Base-by-base conservation (phyloP, 805 yeast species). In the Ogataea chonburiensis region DNA sequence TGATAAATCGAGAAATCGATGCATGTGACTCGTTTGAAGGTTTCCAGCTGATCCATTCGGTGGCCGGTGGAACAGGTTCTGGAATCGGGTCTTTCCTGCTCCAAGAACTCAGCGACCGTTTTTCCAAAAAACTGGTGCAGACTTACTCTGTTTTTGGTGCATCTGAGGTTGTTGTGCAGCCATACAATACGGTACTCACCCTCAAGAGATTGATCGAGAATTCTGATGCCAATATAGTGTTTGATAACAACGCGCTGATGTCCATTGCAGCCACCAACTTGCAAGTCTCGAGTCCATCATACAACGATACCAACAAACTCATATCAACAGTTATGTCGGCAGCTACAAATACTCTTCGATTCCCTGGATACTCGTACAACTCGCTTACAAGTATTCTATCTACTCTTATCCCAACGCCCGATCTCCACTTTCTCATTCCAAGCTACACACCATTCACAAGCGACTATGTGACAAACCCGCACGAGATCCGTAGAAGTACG, bases 51-150 rank as follows among this genome's bases (percentile, higher is more conserved):
- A 60, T 89, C 34, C 98, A 93, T 61, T 84, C 96, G 4, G 95
- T 93, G 4, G 98, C 97, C 0, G 99, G 99, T 23, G 99, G 99
- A 24, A 93, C 98, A 0, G 99, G 99, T 0, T 85, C 96, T 0
- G 98, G 99, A 3, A 76, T 88, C 23, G 98, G 98, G 1, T 85
- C 95, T 0, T 74, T 75, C 38, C 49, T 93, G 28, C 61, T 93
- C 24, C 97, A 93, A 57, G 67, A 78, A 11, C 60, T 94, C 38
- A 76, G 78, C 38, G 98, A 93, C 57, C 66, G 87, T 37, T 91
- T 79, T 56, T 78, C 83, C 34, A 89, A 89, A 58, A 91, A 88
- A 53, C 62, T 93, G 32, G 67, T 86, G 7, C 85, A 85, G 40
- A 87, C 98, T 0, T 85, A 83, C 51, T 85, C 93, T 30, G 83